phyloP scores from a whole-genome alignment of 805 yeast genomes.

The Sugiyamaella chiloensis region DNA sequence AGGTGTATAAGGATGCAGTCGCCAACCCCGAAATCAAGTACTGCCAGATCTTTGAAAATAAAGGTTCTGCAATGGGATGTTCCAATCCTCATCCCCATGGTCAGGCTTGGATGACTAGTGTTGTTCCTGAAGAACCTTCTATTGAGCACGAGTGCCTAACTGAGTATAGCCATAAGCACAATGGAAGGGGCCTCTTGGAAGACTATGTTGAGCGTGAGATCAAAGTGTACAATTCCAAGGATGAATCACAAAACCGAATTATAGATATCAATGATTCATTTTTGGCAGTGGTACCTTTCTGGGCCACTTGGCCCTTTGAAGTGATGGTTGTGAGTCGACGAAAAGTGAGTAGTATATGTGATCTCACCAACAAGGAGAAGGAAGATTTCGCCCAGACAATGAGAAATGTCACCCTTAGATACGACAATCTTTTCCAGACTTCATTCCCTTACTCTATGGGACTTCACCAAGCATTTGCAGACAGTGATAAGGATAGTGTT shows the following conservation, averaged over 20 bases:
- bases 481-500: conserved; percentile 40
- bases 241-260: conserved; percentile 40
- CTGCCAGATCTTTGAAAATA: conserved; percentile 72
- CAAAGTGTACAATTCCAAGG: conserved; percentile 33
- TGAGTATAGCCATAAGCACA: conserved; percentile 42
- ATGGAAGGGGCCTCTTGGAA: conserved; percentile 49
- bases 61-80: conserved; percentile 79
- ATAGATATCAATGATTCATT: conserved; percentile 61
- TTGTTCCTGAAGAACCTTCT: conserved; percentile 63
- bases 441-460: conserved; percentile 83
- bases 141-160: conserved; percentile 53
- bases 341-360: conserved; percentile 49
- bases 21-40: conserved; percentile 45
- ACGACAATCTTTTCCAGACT: conserved; percentile 67
- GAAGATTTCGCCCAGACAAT: conserved; percentile 55
- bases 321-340: conserved; percentile 58
- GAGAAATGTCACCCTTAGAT: conserved; percentile 54
- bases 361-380: conserved; percentile 47
- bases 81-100: conserved; percentile 83
- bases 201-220: conserved; percentile 61
- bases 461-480: conserved; percentile 68
- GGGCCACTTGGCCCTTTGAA: conserved; percentile 86
- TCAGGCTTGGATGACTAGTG: conserved; percentile 72
- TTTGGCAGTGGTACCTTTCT: conserved; percentile 68
- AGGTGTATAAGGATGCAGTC: conserved; percentile 46